Conservation (phyloP, 192 early-diverging fungal genomes). For the Geranomyces variabilis region DNA sequence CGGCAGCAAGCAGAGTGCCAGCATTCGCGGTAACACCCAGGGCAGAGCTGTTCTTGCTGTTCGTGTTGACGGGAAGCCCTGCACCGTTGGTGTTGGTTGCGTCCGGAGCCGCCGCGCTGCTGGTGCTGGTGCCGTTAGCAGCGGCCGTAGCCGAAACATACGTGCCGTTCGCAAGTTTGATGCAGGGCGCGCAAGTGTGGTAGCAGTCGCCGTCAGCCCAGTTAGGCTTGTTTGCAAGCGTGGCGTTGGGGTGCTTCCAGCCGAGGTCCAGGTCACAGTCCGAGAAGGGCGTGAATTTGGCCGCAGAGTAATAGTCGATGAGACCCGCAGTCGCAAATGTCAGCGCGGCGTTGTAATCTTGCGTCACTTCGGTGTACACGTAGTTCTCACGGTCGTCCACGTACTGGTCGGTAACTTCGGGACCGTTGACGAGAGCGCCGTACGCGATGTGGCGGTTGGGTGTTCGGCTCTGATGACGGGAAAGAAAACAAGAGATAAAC, state of each 20-base stretch:
- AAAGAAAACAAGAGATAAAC: neutral
- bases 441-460: constrained; percentile 54
- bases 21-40: neutral
- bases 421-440: constrained; percentile 39
- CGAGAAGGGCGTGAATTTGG: constrained; percentile 20
- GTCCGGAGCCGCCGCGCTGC: neutral
- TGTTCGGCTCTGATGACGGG: constrained; percentile 35
- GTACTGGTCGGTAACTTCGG: constrained; percentile 24
- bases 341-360: constrained; percentile 41
- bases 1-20: neutral
- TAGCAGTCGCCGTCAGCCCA: constrained; percentile 32
- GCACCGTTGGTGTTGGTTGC: neutral
- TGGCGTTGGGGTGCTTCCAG: constrained; percentile 34
- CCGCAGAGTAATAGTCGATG: constrained; percentile 23
- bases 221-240: neutral
- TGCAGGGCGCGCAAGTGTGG: constrained; percentile 31
- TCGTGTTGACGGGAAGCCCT: neutral
- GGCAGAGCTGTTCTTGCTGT: neutral
- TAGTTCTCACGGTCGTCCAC: constrained; percentile 34
- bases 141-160: neutral
- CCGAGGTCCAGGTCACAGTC: constrained; percentile 38
- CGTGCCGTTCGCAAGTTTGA: neutral
- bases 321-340: constrained; percentile 33
- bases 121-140: neutral
- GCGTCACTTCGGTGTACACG: constrained; percentile 40